Conservation (phyloP, 208 protist species). For the Wallacemonas sp. region DNA sequence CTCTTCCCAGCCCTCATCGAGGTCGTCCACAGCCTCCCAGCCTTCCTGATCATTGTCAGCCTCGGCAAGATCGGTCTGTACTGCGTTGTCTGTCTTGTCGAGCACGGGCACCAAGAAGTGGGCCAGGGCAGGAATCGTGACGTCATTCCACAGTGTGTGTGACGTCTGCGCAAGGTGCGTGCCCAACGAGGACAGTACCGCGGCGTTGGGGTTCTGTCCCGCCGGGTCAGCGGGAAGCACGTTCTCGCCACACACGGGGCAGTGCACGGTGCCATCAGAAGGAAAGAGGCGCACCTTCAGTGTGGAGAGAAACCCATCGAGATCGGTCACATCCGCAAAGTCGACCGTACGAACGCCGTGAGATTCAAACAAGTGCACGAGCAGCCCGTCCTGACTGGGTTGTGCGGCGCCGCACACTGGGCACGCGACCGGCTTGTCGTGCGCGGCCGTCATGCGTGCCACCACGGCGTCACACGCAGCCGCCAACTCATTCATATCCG, state of each 20-base stretch:
- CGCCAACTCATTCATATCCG: constrained; percentile 23
- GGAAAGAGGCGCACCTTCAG: constrained; percentile 23
- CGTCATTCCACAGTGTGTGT: constrained; percentile 51
- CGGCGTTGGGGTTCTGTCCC: background rate
- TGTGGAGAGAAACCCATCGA: constrained; percentile 38
- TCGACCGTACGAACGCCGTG: constrained; percentile 52
- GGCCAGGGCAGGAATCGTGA: constrained; percentile 45
- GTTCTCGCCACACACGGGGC: constrained; percentile 53
- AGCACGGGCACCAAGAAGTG: constrained; percentile 35
- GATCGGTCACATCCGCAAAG: constrained; percentile 59
- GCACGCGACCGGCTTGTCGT: constrained; percentile 40
- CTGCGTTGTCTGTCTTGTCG: background rate
- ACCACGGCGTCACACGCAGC: constrained; percentile 60
- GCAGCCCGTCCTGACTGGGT: constrained; percentile 44
- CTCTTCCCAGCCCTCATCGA: constrained; percentile 61
- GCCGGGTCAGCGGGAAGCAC: constrained; percentile 6
- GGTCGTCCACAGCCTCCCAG: constrained; percentile 47
- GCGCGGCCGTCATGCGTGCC: constrained; percentile 36
- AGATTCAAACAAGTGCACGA: constrained; percentile 52
- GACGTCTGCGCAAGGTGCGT: constrained; percentile 23
- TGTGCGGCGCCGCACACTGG: constrained; percentile 46
- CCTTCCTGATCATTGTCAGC: constrained; percentile 27
- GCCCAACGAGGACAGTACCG: background rate
- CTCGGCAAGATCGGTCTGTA: constrained; percentile 14
- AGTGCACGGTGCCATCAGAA: constrained; percentile 19